A percentile compares a stretch with the other conserved stretches of the same genome.
These are phyloP conservation scores for Crithidia fasciculata DNA, from an alignment of 208 protist genomes.

Conservation along the genomic window DNA sequence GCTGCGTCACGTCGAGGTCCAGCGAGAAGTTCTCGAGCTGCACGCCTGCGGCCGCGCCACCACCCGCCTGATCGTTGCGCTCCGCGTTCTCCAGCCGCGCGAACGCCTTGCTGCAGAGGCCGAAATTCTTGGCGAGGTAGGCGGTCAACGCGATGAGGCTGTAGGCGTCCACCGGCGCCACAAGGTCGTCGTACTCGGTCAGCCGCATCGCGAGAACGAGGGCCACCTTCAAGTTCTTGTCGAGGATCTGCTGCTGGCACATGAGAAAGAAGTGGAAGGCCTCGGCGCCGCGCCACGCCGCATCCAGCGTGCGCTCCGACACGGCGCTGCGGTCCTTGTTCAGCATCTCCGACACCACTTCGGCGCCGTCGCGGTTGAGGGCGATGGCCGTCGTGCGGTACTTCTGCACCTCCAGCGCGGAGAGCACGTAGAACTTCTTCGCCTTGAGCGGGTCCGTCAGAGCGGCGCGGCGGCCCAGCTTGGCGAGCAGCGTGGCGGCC, in stretches of 20 bases:
- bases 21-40: constrained; percentile 77
- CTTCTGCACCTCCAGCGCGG: constrained; percentile 95
- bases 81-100: constrained; percentile 93
- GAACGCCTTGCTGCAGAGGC: constrained; percentile 95
- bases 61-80: constrained; percentile 57
- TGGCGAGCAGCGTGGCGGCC: constrained; percentile 92
- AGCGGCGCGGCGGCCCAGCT: constrained; percentile 80
- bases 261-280: constrained; percentile 97
- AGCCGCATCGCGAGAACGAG: constrained; percentile 91
- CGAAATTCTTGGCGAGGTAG: constrained; percentile 93
- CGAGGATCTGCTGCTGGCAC: constrained; percentile 87
- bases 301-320: constrained; percentile 82
- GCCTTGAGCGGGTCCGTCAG: constrained; percentile 84
- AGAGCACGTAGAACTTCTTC: constrained; percentile 97
- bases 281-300: constrained; percentile 94
- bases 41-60: constrained; percentile 17
- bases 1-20: constrained; percentile 80
- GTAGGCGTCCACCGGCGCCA: constrained; percentile 91
- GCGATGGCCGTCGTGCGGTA: constrained; percentile 77
- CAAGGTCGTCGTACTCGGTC: constrained; percentile 94
- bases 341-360: constrained; percentile 82
- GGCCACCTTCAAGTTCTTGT: constrained; percentile 73
- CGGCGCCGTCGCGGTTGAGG: constrained; percentile 62
- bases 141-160: constrained; percentile 94
- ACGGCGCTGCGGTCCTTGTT: constrained; percentile 71